Percentiles rank a stretch among this genome's conserved stretches.
Conservation (phyloP, 805 yeast species). For the Candida broadrunensis region DNA sequence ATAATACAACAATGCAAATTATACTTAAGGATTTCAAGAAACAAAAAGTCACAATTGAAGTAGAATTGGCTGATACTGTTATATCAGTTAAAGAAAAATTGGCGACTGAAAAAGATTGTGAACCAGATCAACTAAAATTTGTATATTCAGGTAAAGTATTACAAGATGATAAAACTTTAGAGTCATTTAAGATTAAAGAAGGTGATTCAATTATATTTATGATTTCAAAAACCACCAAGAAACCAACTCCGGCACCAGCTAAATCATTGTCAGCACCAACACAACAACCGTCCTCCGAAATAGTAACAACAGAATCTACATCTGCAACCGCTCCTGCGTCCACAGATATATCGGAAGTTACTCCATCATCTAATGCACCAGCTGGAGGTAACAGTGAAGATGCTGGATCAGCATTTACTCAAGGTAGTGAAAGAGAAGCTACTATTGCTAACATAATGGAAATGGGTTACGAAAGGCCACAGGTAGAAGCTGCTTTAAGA, state of each 20-base stretch:
- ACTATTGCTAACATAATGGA: constrained; percentile 84
- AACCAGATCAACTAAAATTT: constrained; percentile 73
- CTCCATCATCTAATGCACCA: constrained; percentile 9
- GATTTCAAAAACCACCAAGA: constrained; percentile 54
- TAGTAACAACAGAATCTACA: constrained; percentile 5
- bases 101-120: constrained; percentile 66
- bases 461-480: constrained; percentile 90
- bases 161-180: constrained; percentile 75
- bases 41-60: constrained; percentile 77
- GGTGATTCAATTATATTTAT: constrained; percentile 89
- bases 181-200: constrained; percentile 71
- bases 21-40: constrained; percentile 91
- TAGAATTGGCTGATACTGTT: constrained; percentile 68
- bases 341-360: constrained; percentile 6
- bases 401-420: constrained; percentile 50
- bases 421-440: constrained; percentile 74
- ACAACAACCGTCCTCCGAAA: constrained; percentile 18
- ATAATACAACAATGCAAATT: constrained; percentile 58
- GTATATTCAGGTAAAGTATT: constrained; percentile 91
- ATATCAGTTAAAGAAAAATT: constrained; percentile 69
- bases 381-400: constrained; percentile 15
- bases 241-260: constrained; percentile 21
- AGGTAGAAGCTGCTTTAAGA: constrained; percentile 85
- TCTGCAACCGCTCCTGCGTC: constrained; percentile 15
- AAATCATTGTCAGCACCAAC: constrained; percentile 19